Evolutionary conservation across 2,329 filamentous ascomycete species (phyloP), one percentile per base, ranked within the genome.

Genomic region (Sporothrix protearum): DNA sequence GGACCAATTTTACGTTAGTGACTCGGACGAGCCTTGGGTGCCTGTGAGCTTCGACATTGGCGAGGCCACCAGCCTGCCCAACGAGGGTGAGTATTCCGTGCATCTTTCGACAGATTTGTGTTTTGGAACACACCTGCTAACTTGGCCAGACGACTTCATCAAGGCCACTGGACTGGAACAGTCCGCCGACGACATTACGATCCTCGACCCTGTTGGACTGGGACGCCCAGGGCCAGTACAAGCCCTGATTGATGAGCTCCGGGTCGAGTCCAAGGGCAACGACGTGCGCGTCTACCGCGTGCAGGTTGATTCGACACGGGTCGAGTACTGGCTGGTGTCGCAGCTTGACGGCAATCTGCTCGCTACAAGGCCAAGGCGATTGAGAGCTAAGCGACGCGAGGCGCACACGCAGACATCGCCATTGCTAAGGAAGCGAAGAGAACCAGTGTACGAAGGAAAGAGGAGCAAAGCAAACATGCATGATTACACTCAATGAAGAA

Each of bases 11-110:
- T 97, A 96, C 80, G 80, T 87, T 19, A 96, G 91, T 73, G 94
- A 97, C 72, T 89, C 92, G 39, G 94, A 97, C 79, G 93, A 96
- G 83, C 90, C 91, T 4, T 97, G 97, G 80, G 89, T 92, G 79
- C 88, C 89, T 3, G 92, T 97, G 6, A 88, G 86, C 69, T 79
- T 97, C 75, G 85, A 84, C 75, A 92, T 86, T 82, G 80, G 83
- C 25, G 85, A 82, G 81, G 28, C 83, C 9, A n/a, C 19, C 7
- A 53, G 83, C 3, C 77, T 91, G 76, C 88, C 89, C 0, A 84
- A 87, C 75, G 89, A 91, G 80, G 84, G 89, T 91, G 78, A 76
- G 85, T 19, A 33, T 25, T 9, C 22, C 22, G 5, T 12, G 45
- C 5, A 2, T 16, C 8, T 19, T n/a, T 16, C 19, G 3, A 55